Base-by-base conservation (phyloP, 768 basidiomycete species). In the Rhizopogon vesiculosus region DNA sequence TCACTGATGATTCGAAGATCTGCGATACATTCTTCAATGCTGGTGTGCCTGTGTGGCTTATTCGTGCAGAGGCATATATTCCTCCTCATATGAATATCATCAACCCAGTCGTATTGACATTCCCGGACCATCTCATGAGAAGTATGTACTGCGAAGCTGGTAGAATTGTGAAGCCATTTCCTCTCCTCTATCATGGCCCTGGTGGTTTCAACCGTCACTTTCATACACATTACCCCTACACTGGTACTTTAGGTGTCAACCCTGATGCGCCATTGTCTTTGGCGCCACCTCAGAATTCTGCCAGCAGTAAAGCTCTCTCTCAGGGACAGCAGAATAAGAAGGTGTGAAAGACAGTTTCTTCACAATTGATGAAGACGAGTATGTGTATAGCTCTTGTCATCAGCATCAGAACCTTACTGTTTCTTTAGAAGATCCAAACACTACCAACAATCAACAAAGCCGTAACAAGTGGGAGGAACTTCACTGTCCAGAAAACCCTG, bases 41-140 rank as follows among this genome's bases (percentile, higher is more conserved):
- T n/a, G n/a, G n/a, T n/a, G n/a, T n/a, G n/a, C n/a, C n/a, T n/a
- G n/a, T n/a, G n/a, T n/a, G n/a, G n/a, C n/a, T n/a, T n/a, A n/a
- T n/a, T n/a, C n/a, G n/a, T n/a, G n/a, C n/a, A n/a, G n/a, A n/a
- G n/a, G n/a, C n/a, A n/a, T n/a, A n/a, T n/a, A n/a, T n/a, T n/a
- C n/a, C n/a, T n/a, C n/a, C n/a, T n/a, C n/a, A n/a, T 7, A 62
- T 45, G 10, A 62, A 46, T 19, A 54, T 62, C 22, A 25, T 29
- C 31, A 39, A 54, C 1, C 42, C 35, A 0, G 51, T 57, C 25
- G 5, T 9, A 1, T 51, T 48, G n/a, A 58, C 52, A 1, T 54
- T 40, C 25, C 51, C 59, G 0, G 46, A 62, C 6, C 1, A 45
- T 12, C 42, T 57, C 2, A 42, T 46, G 2, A 13, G 19, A 6